Base-by-base conservation (phyloP, 176 grass and related monocot species). In the Cymbopogon citratus region DNA sequence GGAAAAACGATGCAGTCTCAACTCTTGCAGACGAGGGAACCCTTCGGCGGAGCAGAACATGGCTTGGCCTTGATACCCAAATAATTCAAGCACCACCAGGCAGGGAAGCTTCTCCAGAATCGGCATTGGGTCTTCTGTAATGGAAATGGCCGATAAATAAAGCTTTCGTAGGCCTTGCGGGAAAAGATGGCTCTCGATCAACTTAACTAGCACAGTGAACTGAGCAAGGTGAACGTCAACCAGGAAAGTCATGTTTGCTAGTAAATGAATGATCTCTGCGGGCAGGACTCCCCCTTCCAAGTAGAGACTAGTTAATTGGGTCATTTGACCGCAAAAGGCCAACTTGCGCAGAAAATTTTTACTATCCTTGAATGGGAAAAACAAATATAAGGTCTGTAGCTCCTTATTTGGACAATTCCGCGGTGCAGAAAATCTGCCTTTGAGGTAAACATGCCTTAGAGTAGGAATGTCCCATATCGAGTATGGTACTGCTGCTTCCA, bases 391-490 rank as follows among this genome's bases (percentile, higher is more conserved):
- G 23, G 36, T 19, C 8, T 77, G 36, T 8, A 77, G 24, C 38
- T 57, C 49, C 35, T 36, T 75, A 13, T 13, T 31, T 2, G 5
- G 19, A 3, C 5, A 11, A 3, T 57, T 75, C 31, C 6, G 57
- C 1, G 11, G 29, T 14, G 31, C 49, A 57, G 49, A 24, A 36
- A 57, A 59, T 36, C 10, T 6, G 9, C 9, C 19, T 2, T 1
- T 0, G 52, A 86, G 25, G 46, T 48, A 69, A 46, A 89, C 66
- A 36, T 89, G 64, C 41, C 45, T 73, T 65, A 85, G 72, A 26
- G 62, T n/a, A 21, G 77, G 66, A 5, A 87, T 87, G 52, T 69
- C 52, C 89, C 85, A 91, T 14, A 85, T 69, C 9, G 66, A 80
- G 21, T 51, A 68, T 31, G 85, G 89, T 31, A 91, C 10, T 6